Percentiles rank a stretch among this genome's conserved stretches.
Evolutionary conservation across 768 basidiomycete genomes (phyloP).

Genomic region (Collybia sp.): DNA sequence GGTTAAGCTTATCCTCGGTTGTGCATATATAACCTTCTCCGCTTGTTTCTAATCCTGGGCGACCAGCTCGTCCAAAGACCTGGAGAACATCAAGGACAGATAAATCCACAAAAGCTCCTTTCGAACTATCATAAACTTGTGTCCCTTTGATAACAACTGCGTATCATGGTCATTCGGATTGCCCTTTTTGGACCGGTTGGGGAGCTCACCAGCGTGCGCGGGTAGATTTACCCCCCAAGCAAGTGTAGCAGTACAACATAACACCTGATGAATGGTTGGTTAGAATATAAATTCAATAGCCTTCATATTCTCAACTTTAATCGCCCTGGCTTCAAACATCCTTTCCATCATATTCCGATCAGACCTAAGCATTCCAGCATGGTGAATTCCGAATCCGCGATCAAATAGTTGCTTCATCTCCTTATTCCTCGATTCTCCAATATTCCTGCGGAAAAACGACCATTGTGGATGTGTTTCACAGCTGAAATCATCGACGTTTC

Average conservation of each 20-base stretch:
- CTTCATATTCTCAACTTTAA: conserved; percentile 59
- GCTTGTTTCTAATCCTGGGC: conserved; percentile 82
- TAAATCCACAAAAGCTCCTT: conserved; percentile 88
- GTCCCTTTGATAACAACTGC: conserved; percentile 96
- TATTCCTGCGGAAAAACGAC: conserved; percentile 67
- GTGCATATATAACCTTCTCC: conserved; percentile 98
- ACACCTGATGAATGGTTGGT: conserved; percentile 51
- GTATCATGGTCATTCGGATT: conserved; percentile 5
- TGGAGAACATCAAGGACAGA: conserved; percentile 95
- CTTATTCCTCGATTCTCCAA: conserved; percentile 83
- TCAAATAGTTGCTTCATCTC: conserved; percentile 97
- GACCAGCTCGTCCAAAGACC: conserved; percentile 95
- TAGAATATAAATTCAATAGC: neutral
- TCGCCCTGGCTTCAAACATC: conserved; percentile 85
- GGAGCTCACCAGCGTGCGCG: conserved; percentile 79
- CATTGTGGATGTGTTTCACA: conserved; percentile 80
- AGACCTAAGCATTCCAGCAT: conserved; percentile 94
- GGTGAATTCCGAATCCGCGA: conserved; percentile 92
- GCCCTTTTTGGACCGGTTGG: conserved; percentile 2
- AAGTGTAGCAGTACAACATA: conserved; percentile 96
- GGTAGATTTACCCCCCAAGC: conserved; percentile 99
- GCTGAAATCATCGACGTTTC: conserved; percentile 70
- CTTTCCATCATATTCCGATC: conserved; percentile 95
- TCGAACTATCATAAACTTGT: conserved; percentile 88
- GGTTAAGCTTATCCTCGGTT: conserved; percentile 84